Evolutionary conservation across 345 rosid genomes (phyloP).

Genomic region (Hibiscus trionum): DNA sequence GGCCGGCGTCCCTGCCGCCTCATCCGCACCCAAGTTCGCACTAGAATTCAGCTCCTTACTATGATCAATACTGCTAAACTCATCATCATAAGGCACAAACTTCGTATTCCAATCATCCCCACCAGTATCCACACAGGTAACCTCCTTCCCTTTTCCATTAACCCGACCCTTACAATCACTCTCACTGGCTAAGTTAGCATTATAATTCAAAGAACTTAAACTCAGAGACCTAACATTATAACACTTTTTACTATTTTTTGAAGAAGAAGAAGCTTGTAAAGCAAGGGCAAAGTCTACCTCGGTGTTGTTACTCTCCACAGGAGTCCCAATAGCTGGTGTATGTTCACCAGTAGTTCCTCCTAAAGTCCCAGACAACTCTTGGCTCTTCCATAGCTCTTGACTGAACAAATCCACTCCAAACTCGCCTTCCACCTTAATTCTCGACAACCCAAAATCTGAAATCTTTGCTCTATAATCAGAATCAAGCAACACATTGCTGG

Average conservation of each 20-base stretch:
- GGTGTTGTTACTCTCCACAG: conserved; percentile 33
- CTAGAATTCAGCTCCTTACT: conserved; percentile 54
- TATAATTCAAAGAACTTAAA: conserved; percentile 40
- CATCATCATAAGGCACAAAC: conserved; percentile 53
- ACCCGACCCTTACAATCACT: not conserved
- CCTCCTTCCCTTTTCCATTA: conserved; percentile 71
- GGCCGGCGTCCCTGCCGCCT: conserved; percentile 23
- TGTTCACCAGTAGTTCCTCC: conserved; percentile 33
- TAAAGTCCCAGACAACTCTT: conserved; percentile 63
- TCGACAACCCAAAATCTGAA: conserved; percentile 90
- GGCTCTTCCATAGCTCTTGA: conserved; percentile 72
- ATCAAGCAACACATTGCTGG: conserved; percentile 86
- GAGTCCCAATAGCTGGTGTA: conserved; percentile 47
- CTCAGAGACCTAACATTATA: conserved; percentile 51
- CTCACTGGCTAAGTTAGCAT: conserved; percentile 37
- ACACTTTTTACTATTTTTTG: conserved; percentile 54
- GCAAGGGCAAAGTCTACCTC: conserved; percentile 95
- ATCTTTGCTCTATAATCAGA: conserved; percentile 75
- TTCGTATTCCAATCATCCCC: conserved; percentile 52
- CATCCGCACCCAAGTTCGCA: conserved; percentile 33
- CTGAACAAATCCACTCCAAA: conserved; percentile 76
- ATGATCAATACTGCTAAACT: conserved; percentile 34
- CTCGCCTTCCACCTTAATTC: conserved; percentile 77
- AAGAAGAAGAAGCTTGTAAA: conserved; percentile 87
- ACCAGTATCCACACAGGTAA: conserved; percentile 36